A percentile compares a stretch with the other conserved stretches of the same genome.
phyloP scores from a whole-genome alignment of 129 eudicot genomes.

The Gnaphalium uliginosum region DNA sequence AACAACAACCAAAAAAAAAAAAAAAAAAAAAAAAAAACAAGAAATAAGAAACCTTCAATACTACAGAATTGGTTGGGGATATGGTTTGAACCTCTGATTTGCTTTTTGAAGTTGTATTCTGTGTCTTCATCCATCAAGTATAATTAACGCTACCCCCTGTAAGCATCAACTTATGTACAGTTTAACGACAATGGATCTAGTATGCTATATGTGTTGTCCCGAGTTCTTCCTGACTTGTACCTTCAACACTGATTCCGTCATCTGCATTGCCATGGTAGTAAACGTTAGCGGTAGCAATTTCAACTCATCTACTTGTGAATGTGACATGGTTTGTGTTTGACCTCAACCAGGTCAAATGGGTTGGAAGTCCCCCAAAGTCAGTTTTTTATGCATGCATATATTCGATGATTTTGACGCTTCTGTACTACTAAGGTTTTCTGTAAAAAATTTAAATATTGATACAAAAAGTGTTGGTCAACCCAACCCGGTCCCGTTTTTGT shows the following conservation, averaged over 20 bases:
- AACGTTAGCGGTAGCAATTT: background rate
- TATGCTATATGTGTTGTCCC: slow-evolving; percentile 19
- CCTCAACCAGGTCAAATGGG: slow-evolving; percentile 4
- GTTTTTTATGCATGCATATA: background rate
- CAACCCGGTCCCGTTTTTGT: background rate
- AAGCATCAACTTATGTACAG: slow-evolving; percentile 34
- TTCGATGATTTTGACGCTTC: background rate
- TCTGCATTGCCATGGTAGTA: slow-evolving; percentile 11
- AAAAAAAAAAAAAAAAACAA: too few relatives aligned
- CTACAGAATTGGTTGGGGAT: slow-evolving; percentile 19
- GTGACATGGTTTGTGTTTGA: background rate
- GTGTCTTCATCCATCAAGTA: background rate
- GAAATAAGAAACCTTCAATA: slow-evolving; percentile 17
- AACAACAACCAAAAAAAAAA: background rate
- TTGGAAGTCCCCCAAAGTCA: background rate
- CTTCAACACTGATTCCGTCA: slow-evolving; percentile 4
- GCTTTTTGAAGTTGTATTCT: slow-evolving; percentile 20
- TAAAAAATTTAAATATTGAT: background rate
- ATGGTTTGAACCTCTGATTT: slow-evolving; percentile 6
- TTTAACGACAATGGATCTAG: slow-evolving; percentile 20
- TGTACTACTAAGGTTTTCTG: background rate
- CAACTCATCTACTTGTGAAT: background rate
- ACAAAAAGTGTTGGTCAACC: background rate
- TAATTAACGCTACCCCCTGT: slow-evolving; percentile 9
- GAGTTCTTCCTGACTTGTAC: slow-evolving; percentile 24